phyloP scores from a whole-genome alignment of 2,329 filamentous ascomycete genomes.

The Aureobasidium sp. region DNA sequence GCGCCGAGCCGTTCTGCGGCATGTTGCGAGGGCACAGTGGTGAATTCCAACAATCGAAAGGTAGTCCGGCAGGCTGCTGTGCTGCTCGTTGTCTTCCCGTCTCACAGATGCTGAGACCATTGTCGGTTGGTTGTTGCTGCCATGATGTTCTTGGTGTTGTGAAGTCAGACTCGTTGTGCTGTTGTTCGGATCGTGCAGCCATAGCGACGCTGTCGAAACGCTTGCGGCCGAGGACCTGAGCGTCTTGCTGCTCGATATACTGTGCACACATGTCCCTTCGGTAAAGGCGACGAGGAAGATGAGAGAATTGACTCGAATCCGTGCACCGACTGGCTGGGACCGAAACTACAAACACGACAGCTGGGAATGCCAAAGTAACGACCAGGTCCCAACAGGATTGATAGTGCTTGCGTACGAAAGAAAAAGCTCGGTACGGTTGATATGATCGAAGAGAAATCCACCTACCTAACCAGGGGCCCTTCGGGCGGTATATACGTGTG shows the following conservation, averaged over 20 bases:
- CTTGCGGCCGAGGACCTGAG: background rate
- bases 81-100: background rate
- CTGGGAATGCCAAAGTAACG: background rate
- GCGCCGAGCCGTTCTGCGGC: slow-evolving; percentile 9
- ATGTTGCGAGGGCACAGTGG: slow-evolving; percentile 13
- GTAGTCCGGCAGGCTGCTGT: slow-evolving; percentile 3
- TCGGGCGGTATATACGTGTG: slow-evolving; percentile 4
- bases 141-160: background rate
- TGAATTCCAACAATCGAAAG: slow-evolving; percentile 13
- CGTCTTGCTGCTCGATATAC: background rate
- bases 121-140: background rate
- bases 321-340: slow-evolving; percentile 4
- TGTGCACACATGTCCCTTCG: slow-evolving; percentile 1
- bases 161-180: background rate
- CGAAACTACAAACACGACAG: background rate
- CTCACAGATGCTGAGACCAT: slow-evolving; percentile 2
- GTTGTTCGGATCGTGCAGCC: background rate
- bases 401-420: slow-evolving; percentile 2
- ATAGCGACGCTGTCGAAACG: slow-evolving; percentile 8
- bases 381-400: slow-evolving; percentile 1
- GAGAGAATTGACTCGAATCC: background rate
- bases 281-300: background rate
- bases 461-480: slow-evolving; percentile 1
- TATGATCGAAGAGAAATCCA: slow-evolving; percentile 1
- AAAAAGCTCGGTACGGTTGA: background rate